Conservation (phyloP, 352 stramenopile species). For the Phytophthora meadii region DNA sequence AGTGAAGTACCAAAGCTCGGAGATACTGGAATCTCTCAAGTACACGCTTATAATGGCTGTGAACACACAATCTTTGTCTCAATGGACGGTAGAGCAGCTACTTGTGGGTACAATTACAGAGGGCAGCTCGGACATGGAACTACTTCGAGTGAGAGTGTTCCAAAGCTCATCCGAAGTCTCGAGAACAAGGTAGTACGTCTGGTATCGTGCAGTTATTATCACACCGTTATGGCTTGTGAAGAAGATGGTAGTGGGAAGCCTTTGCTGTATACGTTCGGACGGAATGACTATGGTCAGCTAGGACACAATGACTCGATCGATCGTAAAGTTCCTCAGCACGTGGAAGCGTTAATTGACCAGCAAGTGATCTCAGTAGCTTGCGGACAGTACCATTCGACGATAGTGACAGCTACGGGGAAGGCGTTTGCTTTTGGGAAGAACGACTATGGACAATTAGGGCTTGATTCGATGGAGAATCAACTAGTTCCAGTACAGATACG, state of each 20-base stretch:
- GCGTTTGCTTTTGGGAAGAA: slow-evolving; percentile 93
- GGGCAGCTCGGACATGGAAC: slow-evolving; percentile 93
- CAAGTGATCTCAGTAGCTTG: slow-evolving; percentile 83
- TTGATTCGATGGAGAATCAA: slow-evolving; percentile 81
- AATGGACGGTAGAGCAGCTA: slow-evolving; percentile 76
- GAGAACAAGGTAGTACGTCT: slow-evolving; percentile 69
- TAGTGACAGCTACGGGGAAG: slow-evolving; percentile 70
- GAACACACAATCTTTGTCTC: slow-evolving; percentile 91
- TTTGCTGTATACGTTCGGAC: slow-evolving; percentile 88
- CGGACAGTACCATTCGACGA: slow-evolving; percentile 93
- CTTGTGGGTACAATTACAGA: slow-evolving; percentile 94
- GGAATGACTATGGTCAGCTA: slow-evolving; percentile 94
- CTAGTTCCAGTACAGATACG: slow-evolving; percentile 59
- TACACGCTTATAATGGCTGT: slow-evolving; percentile 94
- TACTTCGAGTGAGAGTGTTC: slow-evolving; percentile 85
- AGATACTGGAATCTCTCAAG: slow-evolving; percentile 60
- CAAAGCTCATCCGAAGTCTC: slow-evolving; percentile 80
- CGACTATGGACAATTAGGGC: slow-evolving; percentile 92
- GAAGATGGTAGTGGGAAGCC: slow-evolving; percentile 31
- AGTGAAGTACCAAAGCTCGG: slow-evolving; percentile 76
- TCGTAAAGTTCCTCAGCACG: slow-evolving; percentile 78
- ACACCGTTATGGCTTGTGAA: slow-evolving; percentile 87
- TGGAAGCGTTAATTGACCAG: slow-evolving; percentile 71
- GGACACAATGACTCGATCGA: slow-evolving; percentile 91
- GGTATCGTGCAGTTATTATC: slow-evolving; percentile 95